Conservation (phyloP, 257 asterid species). For the Gentiana macrophylla region DNA sequence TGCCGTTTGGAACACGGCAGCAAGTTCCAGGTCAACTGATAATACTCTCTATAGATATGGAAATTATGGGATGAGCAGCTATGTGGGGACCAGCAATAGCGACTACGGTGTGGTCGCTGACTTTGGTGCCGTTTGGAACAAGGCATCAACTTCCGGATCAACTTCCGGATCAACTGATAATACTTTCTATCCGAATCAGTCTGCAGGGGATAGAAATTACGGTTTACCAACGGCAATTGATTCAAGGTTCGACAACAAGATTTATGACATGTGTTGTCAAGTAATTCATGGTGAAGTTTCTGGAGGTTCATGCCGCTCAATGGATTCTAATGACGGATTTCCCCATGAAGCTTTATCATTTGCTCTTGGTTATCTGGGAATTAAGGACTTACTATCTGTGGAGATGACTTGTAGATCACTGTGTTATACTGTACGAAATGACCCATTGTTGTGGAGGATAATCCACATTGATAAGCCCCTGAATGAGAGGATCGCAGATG, state of each 20-base stretch:
- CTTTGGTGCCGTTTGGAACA: no score
- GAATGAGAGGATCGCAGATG: slow-evolving; percentile 61
- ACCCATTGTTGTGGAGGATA: slow-evolving; percentile 56
- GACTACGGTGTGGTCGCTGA: no score
- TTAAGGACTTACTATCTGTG: slow-evolving; percentile 61
- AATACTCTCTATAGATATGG: no score
- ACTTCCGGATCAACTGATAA: no score
- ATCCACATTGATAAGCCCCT: slow-evolving; percentile 62
- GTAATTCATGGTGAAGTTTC: slow-evolving; percentile 16
- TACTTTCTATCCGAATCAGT: no score
- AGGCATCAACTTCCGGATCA: no score
- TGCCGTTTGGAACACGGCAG: slow-evolving; percentile 41
- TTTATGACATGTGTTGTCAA: slow-evolving; percentile 5
- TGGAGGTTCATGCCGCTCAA: slow-evolving; percentile 13
- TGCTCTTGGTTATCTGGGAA: slow-evolving; percentile 46
- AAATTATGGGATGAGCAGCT: no score
- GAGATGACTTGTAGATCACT: slow-evolving; percentile 65
- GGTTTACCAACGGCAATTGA: no score
- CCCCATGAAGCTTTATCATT: slow-evolving; percentile 50
- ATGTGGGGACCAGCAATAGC: no score
- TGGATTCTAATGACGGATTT: slow-evolving; percentile 22
- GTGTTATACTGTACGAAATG: slow-evolving; percentile 34
- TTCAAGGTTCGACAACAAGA: slow-evolving; percentile 15
- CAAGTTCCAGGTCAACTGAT: slow-evolving; percentile 12
- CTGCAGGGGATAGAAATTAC: no score